Conservation (phyloP, 768 basidiomycete species). For the Epithele typhae region DNA sequence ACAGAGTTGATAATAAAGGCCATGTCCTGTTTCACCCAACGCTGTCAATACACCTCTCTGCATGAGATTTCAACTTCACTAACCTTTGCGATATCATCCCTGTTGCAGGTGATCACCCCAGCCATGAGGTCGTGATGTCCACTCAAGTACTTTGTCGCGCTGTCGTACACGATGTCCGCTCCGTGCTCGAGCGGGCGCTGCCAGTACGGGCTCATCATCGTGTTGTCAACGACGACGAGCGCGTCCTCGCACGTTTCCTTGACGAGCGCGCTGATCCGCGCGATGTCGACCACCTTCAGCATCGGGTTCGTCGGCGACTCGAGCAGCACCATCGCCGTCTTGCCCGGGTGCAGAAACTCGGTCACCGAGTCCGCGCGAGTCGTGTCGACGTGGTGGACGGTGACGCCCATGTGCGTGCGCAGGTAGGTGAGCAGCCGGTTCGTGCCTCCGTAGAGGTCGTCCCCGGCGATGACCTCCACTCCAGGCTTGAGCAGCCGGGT, state of each 20-base stretch:
- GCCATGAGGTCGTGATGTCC: slow-evolving; percentile 99
- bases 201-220: slow-evolving; percentile 99
- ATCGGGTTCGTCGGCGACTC: slow-evolving; percentile 98
- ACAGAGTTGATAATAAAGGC: slow-evolving; percentile 90
- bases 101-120: slow-evolving; percentile 87
- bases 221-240: slow-evolving; percentile 90
- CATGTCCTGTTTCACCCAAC: slow-evolving; percentile 57
- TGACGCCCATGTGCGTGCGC: slow-evolving; percentile 80
- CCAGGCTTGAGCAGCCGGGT: slow-evolving; percentile 91
- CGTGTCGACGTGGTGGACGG: slow-evolving; percentile 91
- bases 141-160: slow-evolving; percentile 94
- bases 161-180: slow-evolving; percentile 96
- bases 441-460: slow-evolving; percentile 97
- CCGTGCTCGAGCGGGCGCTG: slow-evolving; percentile 94
- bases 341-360: slow-evolving; percentile 60
- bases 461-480: slow-evolving; percentile 93
- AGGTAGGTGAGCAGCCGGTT: slow-evolving; percentile 92
- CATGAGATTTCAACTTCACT: too few species aligned
- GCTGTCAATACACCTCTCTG: not conserved
- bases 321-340: slow-evolving; percentile 91
- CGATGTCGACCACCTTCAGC: slow-evolving; percentile 90
- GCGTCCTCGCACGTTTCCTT: slow-evolving; percentile 80
- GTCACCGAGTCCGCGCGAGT: slow-evolving; percentile 65
- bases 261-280: slow-evolving; percentile 75
- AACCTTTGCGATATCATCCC: slow-evolving; percentile 87